phyloP scores from a whole-genome alignment of 192 early-diverging fungal genomes.

The Coemansia sp. region DNA sequence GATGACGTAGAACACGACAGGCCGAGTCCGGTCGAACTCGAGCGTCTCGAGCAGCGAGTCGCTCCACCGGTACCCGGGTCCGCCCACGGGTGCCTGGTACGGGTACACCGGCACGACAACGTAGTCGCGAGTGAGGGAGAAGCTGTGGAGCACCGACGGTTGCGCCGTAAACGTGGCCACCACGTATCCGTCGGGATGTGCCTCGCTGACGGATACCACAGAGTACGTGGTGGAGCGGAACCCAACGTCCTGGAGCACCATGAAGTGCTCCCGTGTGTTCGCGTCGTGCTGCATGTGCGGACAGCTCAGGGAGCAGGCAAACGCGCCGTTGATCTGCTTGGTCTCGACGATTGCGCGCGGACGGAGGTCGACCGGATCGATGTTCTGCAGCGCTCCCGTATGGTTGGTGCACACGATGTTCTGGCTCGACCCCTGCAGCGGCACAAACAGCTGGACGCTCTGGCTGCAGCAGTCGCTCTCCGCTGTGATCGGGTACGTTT shows the following conservation, averaged over 20 bases:
- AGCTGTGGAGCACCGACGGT: slow-evolving; percentile 73
- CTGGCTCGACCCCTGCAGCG: slow-evolving; percentile 63
- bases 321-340: slow-evolving; percentile 63
- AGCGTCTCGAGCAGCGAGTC: slow-evolving; percentile 73
- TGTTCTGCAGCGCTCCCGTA: slow-evolving; percentile 67
- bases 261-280: slow-evolving; percentile 71
- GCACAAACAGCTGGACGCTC: slow-evolving; percentile 58
- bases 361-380: slow-evolving; percentile 66
- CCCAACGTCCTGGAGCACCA: slow-evolving; percentile 72
- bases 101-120: slow-evolving; percentile 72
- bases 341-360: slow-evolving; percentile 63
- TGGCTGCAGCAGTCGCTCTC: slow-evolving; percentile 70
- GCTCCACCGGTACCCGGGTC: slow-evolving; percentile 68
- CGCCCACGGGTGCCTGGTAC: slow-evolving; percentile 60
- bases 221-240: slow-evolving; percentile 67
- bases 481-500: slow-evolving; percentile 56
- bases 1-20: slow-evolving; percentile 72
- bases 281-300: slow-evolving; percentile 73
- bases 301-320: slow-evolving; percentile 64
- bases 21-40: slow-evolving; percentile 59
- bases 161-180: slow-evolving; percentile 65
- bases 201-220: slow-evolving; percentile 64
- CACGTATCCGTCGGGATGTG: slow-evolving; percentile 63
- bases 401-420: slow-evolving; percentile 69
- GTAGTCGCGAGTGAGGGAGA: slow-evolving; percentile 72